These are phyloP conservation scores for Didymella glomerata DNA, from an alignment of 2,329 filamentous ascomycete species.

Conservation along the genomic window DNA sequence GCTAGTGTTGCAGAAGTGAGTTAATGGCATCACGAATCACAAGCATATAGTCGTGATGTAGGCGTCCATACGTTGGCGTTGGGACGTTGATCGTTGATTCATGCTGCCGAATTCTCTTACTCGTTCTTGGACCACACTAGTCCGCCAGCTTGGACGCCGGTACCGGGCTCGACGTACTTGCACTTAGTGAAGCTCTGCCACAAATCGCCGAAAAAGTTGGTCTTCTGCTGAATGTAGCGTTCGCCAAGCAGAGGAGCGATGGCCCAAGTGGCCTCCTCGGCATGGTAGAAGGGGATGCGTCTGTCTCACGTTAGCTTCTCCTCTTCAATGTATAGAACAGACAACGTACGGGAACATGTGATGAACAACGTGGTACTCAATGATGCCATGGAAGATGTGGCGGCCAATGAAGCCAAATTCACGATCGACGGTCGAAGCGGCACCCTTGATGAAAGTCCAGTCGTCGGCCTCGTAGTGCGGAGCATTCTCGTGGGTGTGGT, in stretches of 20 bases:
- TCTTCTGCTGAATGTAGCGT: slow-evolving; percentile 35
- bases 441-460: slow-evolving; percentile 71
- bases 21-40: background rate
- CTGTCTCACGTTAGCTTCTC: slow-evolving; percentile 24
- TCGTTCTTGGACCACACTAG: slow-evolving; percentile 27
- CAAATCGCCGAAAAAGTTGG: slow-evolving; percentile 32
- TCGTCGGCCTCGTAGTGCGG: slow-evolving; percentile 66
- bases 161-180: slow-evolving; percentile 35
- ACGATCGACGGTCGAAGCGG: slow-evolving; percentile 69
- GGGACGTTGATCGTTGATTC: background rate
- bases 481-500: slow-evolving; percentile 70
- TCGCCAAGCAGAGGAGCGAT: slow-evolving; percentile 36
- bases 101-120: slow-evolving; percentile 4
- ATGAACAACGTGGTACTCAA: slow-evolving; percentile 70
- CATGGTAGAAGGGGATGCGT: slow-evolving; percentile 41
- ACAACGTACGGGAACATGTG: slow-evolving; percentile 63
- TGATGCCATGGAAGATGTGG: slow-evolving; percentile 73
- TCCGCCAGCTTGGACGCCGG: slow-evolving; percentile 25
- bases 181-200: slow-evolving; percentile 36
- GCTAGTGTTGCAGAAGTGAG: background rate
- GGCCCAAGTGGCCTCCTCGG: slow-evolving; percentile 38
- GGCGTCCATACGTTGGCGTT: background rate
- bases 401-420: slow-evolving; percentile 70
- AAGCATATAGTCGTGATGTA: background rate
- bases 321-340: background rate